Base-by-base conservation (phyloP, 805 yeast genomes). In the Crinitomyces ghanaensis region DNA sequence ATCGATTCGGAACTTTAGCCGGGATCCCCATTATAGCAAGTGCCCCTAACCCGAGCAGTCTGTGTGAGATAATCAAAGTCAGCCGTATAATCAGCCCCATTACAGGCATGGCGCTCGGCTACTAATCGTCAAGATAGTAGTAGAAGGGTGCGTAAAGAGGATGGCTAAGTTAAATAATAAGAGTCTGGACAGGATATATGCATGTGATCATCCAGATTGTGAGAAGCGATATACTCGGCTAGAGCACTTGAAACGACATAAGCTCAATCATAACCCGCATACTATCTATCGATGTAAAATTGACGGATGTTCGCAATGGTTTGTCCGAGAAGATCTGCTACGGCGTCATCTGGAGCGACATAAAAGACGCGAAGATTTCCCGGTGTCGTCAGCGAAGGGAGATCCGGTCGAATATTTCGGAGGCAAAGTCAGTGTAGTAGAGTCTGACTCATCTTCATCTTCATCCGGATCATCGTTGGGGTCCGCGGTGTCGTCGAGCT, bases 301-400 rank as follows among this genome's bases (percentile, higher is more conserved):
- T 41, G 47, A 46, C 12, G 52, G 45, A 13, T 54, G 59, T 31
- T 15, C 36, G 6, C 44, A 44, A 35, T 41, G 46, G 15, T 54
- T 54, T 48, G 59, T 54, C 11, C 39, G 59, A 4, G 50, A 52
- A 25, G 59, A 54, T 30, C 34, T 54, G 17, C 36, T 41, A 8
- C 30, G 31, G 11, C 43, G 60, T 13, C 59, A 54, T 38, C 12
- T 51, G 14, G 45, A 50, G 11, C 20, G 43, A 19, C 45, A 41
- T 19, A 34, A 42, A 7, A 28, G 15, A n/a, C 19, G 30, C 17
- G 12, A 6, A 25, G 28, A 14, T 25, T 25, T 13, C 14, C 17
- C 17, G 12, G 15, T 25, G 15, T 13, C 15, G n/a, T 17, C 12
- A 25, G 15, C 15, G 28, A 25, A 25, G 17, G 17, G 15, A 14